Evolutionary conservation across 2,329 filamentous ascomycete genomes (phyloP).

Genomic region (Cladophialophora yegresii): DNA sequence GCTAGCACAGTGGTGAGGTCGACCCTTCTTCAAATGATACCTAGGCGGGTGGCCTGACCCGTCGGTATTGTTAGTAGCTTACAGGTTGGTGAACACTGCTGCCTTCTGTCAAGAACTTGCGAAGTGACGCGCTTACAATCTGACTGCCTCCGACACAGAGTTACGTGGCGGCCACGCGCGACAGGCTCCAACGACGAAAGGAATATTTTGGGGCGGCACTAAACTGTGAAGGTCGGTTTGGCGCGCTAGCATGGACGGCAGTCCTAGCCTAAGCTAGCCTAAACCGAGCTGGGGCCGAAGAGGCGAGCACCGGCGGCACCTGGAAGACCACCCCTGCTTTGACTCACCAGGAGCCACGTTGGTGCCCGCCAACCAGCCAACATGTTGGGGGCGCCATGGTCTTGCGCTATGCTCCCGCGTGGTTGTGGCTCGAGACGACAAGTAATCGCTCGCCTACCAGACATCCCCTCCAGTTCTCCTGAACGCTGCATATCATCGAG

Average conservation of each 20-base stretch:
- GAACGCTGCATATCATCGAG: conserved; percentile 21
- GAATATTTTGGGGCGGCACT: not conserved
- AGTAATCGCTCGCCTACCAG: not conserved
- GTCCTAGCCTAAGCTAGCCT: conserved; percentile 1
- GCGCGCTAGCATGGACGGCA: not conserved
- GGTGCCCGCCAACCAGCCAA: not conserved
- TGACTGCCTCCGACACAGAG: not conserved
- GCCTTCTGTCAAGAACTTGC: not conserved
- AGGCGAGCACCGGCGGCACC: not conserved
- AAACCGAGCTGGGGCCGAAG: not conserved
- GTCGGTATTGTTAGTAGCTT: not conserved
- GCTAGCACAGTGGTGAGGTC: not conserved
- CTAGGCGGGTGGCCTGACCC: not conserved
- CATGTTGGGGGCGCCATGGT: not conserved
- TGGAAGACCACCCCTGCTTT: not conserved
- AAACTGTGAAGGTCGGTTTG: conserved; percentile 2
- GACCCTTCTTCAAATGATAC: too few species aligned
- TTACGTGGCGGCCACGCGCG: conserved; percentile 15
- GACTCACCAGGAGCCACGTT: not conserved
- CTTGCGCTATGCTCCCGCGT: conserved; percentile 17
- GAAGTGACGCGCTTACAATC: not conserved
- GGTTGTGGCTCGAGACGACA: conserved; percentile 6
- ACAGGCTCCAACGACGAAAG: conserved; percentile 8
- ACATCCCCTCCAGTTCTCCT: conserved; percentile 15
- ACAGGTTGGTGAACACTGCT: not conserved